Evolutionary conservation across 495 filamentous ascomycete genomes (phyloP), one percentile per base, ranked within the genome.

Genomic region (Podospora tetraspora): DNA sequence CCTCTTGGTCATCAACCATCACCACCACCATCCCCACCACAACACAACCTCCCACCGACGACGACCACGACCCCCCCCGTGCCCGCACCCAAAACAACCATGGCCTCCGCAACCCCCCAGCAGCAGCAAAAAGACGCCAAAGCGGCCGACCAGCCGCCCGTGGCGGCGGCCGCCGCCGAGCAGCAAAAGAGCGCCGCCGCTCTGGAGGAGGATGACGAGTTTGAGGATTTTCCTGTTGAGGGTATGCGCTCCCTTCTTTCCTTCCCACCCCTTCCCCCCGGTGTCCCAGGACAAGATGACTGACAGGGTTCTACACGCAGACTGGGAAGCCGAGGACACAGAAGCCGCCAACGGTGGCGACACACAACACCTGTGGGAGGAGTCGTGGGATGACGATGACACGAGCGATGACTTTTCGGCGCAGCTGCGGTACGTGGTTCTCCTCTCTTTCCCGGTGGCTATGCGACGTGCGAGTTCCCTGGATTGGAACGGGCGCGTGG

Each of bases 331-430:
- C 73, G 92, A 96, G 77, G 91, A 95, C 71, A 89, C 91, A 70
- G 92, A 96, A 77, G 89, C 92, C 61, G 88, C 90, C 34, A 81
- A 81, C 64, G 83, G 84, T 64, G 70, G 74, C 72, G 75, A 76
- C 63, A 91, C 88, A 71, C 88, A 89, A 71, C 92, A 97, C 83
- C 81, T 99, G 67, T 99, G 95, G 95, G 95, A 99, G 83, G 95
- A 99, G 85, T 97, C 93, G 83, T 99, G 95, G 95, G 95, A 99
- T 80, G 95, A 99, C 73, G 95, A 99, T 78, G 95, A 98, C 83
- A 93, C 93, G 66, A 94, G 85, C 72, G 96, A 98, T 77, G 95
- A 99, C 73, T 99, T 99, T 77, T 93, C 93, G 13, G 87, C 91
- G 77, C 95, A 97, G 87, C 81, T 99, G 77, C 96, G 92, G 96